A percentile compares a stretch with the other conserved stretches of the same genome.
phyloP scores from a whole-genome alignment of 345 rosid species.

The Toxicodendron radicans region DNA sequence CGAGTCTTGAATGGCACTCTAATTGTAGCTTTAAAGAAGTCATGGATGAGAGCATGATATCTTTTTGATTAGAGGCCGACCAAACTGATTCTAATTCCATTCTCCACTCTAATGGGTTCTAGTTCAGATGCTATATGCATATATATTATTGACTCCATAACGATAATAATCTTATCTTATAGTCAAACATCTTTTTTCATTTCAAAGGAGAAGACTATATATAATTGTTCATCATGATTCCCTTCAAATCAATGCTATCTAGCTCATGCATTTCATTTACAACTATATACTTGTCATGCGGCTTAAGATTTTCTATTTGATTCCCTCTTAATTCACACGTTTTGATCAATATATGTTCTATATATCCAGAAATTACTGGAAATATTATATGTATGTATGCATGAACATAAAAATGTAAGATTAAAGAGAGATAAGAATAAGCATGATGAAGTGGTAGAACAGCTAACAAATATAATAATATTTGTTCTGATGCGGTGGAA shows the following conservation, averaged over 20 bases:
- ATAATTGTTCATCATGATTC: background rate
- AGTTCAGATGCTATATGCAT: constrained; percentile 14
- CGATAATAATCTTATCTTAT: constrained; percentile 15
- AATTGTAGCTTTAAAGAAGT: constrained; percentile 10
- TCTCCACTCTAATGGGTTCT: constrained; percentile 32
- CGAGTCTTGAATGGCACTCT: constrained; percentile 35
- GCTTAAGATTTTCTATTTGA: too few relatives aligned
- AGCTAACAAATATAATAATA: constrained; percentile 28
- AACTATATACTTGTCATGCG: too few relatives aligned
- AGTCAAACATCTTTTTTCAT: constrained; percentile 8
- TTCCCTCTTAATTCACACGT: background rate
- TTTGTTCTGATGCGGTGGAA: constrained; percentile 26
- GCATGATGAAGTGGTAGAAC: constrained; percentile 25
- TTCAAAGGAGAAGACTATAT: constrained; percentile 8
- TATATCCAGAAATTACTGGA: background rate
- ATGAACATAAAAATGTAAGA: too few relatives aligned
- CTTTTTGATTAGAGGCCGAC: constrained; percentile 41
- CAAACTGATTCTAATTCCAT: constrained; percentile 42
- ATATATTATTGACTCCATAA: constrained; percentile 3
- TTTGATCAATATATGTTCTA: too few relatives aligned
- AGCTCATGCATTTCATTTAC: too few relatives aligned
- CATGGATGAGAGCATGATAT: background rate
- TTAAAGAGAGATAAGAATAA: constrained; percentile 21
- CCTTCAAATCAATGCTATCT: too few relatives aligned
- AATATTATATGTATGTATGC: background rate